A percentile compares a stretch with the other conserved stretches of the same genome.
Conservation (phyloP, 2,329 filamentous ascomycete genomes). For the Sporothrix variecibatus region DNA sequence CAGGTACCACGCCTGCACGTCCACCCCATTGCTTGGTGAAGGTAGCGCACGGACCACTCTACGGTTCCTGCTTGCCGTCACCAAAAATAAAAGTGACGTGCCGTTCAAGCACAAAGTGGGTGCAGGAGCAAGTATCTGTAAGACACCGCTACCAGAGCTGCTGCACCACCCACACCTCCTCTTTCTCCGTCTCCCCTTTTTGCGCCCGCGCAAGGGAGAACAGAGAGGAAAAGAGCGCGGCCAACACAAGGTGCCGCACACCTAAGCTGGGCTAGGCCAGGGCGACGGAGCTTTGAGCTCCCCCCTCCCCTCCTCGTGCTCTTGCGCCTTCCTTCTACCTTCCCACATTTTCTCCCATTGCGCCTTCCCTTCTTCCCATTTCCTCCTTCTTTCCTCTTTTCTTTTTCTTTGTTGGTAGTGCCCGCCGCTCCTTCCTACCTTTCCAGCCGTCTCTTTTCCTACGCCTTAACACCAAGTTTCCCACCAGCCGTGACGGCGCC, state of each 20-base stretch:
- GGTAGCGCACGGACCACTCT: conserved; percentile 8
- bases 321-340: conserved; percentile 13
- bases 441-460: conserved; percentile 18
- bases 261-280: neutral
- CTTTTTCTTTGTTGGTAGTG: conserved; percentile 19
- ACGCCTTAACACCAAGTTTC: conserved; percentile 21
- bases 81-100: conserved; percentile 14
- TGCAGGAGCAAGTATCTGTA: conserved; percentile 18
- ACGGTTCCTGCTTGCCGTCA: conserved; percentile 23
- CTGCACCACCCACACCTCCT: conserved; percentile 5
- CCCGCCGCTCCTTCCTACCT: neutral
- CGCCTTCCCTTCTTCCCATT: conserved; percentile 25
- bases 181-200: neutral
- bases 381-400: conserved; percentile 18
- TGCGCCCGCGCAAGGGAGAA: conserved; percentile 20
- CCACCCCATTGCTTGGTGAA: neutral
- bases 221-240: neutral
- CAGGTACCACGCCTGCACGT: conserved; percentile 10
- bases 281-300: conserved; percentile 17
- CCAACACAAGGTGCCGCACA: neutral
- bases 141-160: conserved; percentile 11
- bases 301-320: conserved; percentile 6
- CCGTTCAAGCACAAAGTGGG: neutral
- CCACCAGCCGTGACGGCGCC: conserved; percentile 20
- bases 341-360: conserved; percentile 16